phyloP scores from a whole-genome alignment of 257 asterid species.

The Jaltomata sinuosa region DNA sequence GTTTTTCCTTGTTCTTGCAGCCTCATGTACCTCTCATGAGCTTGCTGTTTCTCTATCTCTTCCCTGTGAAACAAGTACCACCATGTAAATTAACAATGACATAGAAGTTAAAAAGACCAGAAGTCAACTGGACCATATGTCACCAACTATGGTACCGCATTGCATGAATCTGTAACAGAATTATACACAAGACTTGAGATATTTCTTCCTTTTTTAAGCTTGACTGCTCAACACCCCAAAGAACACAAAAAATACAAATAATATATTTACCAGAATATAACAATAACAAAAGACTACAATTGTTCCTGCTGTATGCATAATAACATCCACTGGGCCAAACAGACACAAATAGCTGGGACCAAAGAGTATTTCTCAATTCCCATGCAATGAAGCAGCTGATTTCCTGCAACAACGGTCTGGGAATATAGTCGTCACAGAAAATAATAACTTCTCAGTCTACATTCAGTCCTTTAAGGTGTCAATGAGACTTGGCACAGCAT shows the following conservation, averaged over 20 bases:
- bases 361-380: neutral
- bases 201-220: neutral
- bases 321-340: neutral
- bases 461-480: neutral
- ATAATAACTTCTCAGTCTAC: neutral
- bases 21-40: slow-evolving; percentile 96
- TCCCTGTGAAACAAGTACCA: slow-evolving; percentile 41
- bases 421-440: neutral
- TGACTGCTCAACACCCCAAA: neutral
- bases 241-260: neutral
- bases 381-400: neutral
- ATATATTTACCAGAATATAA: neutral
- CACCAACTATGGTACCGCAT: neutral
- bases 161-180: neutral
- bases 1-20: slow-evolving; percentile 99
- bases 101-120: neutral
- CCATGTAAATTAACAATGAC: neutral
- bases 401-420: neutral
- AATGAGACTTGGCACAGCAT: neutral
- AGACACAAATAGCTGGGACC: neutral
- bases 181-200: neutral
- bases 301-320: neutral
- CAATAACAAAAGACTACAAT: neutral
- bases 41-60: slow-evolving; percentile 86
- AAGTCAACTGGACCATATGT: neutral